A percentile compares a stretch with the other conserved stretches of the same genome.
Evolutionary conservation across 202 grass and related monocot genomes (phyloP).

Genomic region (Carex sylvatica): DNA sequence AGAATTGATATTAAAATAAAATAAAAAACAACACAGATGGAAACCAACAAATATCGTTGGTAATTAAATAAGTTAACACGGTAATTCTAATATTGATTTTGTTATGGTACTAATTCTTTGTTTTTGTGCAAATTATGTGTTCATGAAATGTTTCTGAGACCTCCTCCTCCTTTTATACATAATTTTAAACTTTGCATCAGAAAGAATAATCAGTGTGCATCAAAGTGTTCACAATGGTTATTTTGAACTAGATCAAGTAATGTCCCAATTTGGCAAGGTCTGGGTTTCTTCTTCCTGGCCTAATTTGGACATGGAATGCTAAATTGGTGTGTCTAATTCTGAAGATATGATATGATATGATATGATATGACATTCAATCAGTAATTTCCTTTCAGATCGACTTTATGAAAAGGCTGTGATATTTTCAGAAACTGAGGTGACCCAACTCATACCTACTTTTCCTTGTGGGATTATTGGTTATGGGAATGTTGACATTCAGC

Average conservation of each 20-base stretch:
- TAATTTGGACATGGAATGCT: neutral
- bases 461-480: slow-evolving; percentile 9
- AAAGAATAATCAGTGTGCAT: neutral
- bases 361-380: slow-evolving; percentile 11
- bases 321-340: neutral
- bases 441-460: slow-evolving; percentile 29
- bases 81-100: too few species aligned
- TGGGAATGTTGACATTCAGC: neutral
- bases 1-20: too few species aligned
- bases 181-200: neutral
- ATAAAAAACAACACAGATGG: too few species aligned
- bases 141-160: neutral
- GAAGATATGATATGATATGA: neutral
- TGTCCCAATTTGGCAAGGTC: slow-evolving; percentile 24
- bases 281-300: neutral
- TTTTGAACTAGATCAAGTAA: neutral
- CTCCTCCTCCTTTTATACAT: neutral
- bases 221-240: neutral
- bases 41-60: too few species aligned
- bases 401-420: slow-evolving; percentile 23
- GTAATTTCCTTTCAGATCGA: neutral
- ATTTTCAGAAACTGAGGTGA: slow-evolving; percentile 31
- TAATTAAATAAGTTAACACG: too few species aligned
- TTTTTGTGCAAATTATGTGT: neutral
- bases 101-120: neutral